Conservation (phyloP, 1,284 basidiomycete genomes). For the Mycosarcoma maydis region DNA sequence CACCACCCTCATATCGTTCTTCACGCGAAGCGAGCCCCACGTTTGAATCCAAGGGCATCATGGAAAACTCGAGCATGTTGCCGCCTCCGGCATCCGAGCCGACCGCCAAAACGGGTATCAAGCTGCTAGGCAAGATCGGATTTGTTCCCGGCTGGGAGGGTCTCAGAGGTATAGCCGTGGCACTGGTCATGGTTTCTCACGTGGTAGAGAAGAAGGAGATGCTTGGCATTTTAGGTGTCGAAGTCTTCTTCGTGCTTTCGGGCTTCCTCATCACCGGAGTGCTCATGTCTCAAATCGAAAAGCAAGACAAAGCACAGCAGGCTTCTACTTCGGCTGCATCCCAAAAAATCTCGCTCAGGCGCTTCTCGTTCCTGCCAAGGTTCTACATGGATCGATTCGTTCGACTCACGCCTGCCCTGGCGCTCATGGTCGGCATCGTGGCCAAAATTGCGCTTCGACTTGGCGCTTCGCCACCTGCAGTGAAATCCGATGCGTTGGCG, state of each 20-base stretch:
- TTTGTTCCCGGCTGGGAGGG: constrained; percentile 43
- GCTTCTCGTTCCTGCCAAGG: constrained; percentile 24
- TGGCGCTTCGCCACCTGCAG: neutral
- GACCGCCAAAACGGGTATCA: neutral
- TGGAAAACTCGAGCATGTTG: constrained; percentile 14
- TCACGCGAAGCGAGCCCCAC: constrained; percentile 14
- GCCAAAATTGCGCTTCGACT: constrained; percentile 2
- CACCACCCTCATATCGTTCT: constrained; percentile 18
- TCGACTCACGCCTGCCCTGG: constrained; percentile 25
- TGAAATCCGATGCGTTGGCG: constrained; percentile 15
- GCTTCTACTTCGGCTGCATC: neutral
- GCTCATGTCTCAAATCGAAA: constrained; percentile 33
- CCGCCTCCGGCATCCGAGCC: constrained; percentile 5
- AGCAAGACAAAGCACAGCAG: constrained; percentile 12
- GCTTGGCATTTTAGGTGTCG: constrained; percentile 34
- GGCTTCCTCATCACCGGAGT: constrained; percentile 48
- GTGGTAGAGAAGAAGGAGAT: constrained; percentile 26
- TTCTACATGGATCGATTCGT: constrained; percentile 38
- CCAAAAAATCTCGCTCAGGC: constrained; percentile 8
- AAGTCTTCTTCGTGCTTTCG: constrained; percentile 37
- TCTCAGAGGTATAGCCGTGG: constrained; percentile 23
- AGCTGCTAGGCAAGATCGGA: constrained; percentile 21
- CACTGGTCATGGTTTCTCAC: constrained; percentile 25
- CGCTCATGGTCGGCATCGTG: constrained; percentile 18
- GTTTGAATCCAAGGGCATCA: neutral